A percentile compares a stretch with the other conserved stretches of the same genome.
Conservation (phyloP, 148 eudicot species). For the Rhododendron molle region DNA sequence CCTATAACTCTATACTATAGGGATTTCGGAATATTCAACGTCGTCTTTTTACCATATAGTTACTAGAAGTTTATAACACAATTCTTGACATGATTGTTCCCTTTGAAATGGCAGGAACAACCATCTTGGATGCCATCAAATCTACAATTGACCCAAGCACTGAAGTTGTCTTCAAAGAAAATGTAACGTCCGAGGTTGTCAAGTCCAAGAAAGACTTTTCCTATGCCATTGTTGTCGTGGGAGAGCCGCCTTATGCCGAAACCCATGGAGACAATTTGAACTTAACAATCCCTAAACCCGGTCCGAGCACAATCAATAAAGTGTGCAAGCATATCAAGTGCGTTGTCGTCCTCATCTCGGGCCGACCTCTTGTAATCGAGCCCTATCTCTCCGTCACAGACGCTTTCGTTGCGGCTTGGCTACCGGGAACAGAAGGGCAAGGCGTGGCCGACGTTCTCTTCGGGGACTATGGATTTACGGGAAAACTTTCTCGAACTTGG, state of each 20-base stretch:
- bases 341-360: conserved; percentile 47
- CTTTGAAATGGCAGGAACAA: conserved; percentile 18
- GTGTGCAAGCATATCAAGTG: conserved; percentile 36
- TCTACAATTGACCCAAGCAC: conserved; percentile 30
- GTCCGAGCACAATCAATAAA: conserved; percentile 25
- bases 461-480: conserved; percentile 24
- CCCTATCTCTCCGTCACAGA: conserved; percentile 29
- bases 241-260: conserved; percentile 53
- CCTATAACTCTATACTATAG: too few species aligned
- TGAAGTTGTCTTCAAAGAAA: conserved; percentile 31
- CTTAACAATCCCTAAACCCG: conserved; percentile 38
- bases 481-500: conserved; percentile 44
- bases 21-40: too few species aligned
- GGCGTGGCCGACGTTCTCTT: conserved; percentile 40
- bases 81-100: not conserved
- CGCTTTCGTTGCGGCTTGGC: conserved; percentile 53
- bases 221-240: conserved; percentile 61
- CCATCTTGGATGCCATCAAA: conserved; percentile 17
- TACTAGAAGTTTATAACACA: too few species aligned
- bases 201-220: conserved; percentile 26
- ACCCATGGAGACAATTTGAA: conserved; percentile 35
- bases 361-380: conserved; percentile 45
- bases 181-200: conserved; percentile 26
- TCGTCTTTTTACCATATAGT: too few species aligned
- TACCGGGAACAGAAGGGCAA: conserved; percentile 43